These are phyloP conservation scores for Naganishia friedmannii DNA, from an alignment of 768 basidiomycete species.

Conservation along the genomic window DNA sequence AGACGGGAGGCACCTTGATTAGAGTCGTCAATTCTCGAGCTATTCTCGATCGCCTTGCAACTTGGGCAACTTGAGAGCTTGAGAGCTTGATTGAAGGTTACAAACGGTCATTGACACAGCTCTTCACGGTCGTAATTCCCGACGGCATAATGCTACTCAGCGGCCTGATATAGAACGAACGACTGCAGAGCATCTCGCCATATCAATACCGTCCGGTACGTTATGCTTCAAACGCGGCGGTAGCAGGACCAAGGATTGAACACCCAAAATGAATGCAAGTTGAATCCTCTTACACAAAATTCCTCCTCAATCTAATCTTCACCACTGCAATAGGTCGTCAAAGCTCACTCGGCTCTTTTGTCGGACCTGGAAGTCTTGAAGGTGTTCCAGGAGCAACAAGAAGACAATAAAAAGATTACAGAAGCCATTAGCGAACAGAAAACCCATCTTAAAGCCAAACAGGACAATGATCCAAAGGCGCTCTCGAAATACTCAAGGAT, in stretches of 20 bases:
- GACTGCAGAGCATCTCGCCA: not conserved
- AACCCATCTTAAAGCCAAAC: conserved; percentile 20
- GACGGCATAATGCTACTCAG: not conserved
- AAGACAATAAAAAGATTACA: conserved; percentile 52
- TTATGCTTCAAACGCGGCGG: not conserved
- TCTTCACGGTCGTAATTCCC: not conserved
- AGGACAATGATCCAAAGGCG: conserved; percentile 31
- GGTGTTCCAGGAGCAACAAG: conserved; percentile 72
- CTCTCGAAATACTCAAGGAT: conserved; percentile 30
- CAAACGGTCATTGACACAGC: not conserved
- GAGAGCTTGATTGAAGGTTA: too few relatives aligned
- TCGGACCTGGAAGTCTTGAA: conserved; percentile 82
- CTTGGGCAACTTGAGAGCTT: too few relatives aligned
- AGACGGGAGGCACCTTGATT: too few relatives aligned
- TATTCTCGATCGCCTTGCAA: too few relatives aligned
- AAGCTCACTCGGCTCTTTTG: conserved; percentile 72
- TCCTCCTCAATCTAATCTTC: not conserved
- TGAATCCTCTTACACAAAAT: not conserved
- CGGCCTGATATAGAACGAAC: not conserved
- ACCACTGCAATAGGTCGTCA: conserved; percentile 49
- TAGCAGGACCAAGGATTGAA: not conserved
- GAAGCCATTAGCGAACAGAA: conserved; percentile 29
- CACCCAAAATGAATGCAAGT: conserved; percentile 17
- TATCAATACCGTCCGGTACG: not conserved
- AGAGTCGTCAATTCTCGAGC: too few relatives aligned